Conservation (phyloP, 345 rosid genomes). For the Melastoma malabathricum region DNA sequence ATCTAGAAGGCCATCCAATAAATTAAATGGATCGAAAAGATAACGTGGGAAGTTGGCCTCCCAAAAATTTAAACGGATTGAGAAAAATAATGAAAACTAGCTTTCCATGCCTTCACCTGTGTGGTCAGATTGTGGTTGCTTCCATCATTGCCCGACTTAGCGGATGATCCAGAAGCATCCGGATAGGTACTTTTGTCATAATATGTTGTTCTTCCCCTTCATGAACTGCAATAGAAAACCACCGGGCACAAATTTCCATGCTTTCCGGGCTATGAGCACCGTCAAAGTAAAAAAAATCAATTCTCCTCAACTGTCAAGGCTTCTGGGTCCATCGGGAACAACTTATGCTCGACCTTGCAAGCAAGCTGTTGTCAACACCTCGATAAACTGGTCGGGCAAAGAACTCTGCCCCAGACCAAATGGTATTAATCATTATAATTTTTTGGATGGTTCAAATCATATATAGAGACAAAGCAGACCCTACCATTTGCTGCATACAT, state of each 20-base stretch:
- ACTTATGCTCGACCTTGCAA: conserved; percentile 95
- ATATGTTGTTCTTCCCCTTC: conserved; percentile 26
- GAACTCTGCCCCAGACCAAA: conserved; percentile 31
- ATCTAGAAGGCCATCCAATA: too few species aligned
- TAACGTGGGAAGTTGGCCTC: too few species aligned
- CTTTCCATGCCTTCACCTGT: conserved; percentile 32
- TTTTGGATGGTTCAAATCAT: conserved; percentile 2
- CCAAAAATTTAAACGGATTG: too few species aligned
- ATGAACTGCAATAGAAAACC: conserved; percentile 67
- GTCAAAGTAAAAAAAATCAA: conserved; percentile 79
- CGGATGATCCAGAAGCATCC: conserved; percentile 22
- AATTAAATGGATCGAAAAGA: too few species aligned
- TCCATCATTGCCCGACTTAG: conserved; percentile 8
- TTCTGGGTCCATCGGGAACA: conserved; percentile 43
- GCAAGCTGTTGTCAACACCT: conserved; percentile 66
- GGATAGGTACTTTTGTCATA: conserved; percentile 16
- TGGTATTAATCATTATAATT: background rate
- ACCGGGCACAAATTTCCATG: conserved; percentile 71
- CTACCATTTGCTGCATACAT: conserved; percentile 42
- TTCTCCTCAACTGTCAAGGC: conserved; percentile 38
- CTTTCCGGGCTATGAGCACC: conserved; percentile 98
- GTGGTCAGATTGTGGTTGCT: conserved; percentile 23
- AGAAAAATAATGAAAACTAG: background rate
- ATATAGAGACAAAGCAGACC: conserved; percentile 5
- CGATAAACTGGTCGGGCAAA: conserved; percentile 70